These are phyloP conservation scores for Malassezia equina DNA, from an alignment of 1,284 basidiomycete species.

Conservation along the genomic window DNA sequence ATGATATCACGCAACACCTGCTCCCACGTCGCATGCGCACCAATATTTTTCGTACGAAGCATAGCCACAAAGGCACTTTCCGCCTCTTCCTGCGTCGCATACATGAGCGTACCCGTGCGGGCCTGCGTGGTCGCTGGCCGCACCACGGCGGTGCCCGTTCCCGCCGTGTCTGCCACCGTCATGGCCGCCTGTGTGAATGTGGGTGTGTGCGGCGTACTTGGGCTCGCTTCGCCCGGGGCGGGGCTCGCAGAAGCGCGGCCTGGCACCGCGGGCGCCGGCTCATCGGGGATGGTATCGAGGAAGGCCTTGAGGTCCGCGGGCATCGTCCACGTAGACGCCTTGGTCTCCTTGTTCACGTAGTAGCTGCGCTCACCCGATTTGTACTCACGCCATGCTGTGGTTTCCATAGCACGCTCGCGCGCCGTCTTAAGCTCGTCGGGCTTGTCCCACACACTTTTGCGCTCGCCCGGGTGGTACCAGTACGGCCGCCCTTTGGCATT, in stretches of 20 bases:
- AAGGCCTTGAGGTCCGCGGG: constrained; percentile 38
- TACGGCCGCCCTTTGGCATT: constrained; percentile 38
- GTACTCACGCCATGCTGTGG: constrained; percentile 46
- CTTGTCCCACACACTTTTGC: constrained; percentile 45
- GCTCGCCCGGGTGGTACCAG: constrained; percentile 42
- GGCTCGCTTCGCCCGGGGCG: neutral
- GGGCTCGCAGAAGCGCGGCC: neutral
- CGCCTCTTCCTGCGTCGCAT: constrained; percentile 62
- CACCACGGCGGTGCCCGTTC: neutral
- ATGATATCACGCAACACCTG: constrained; percentile 94
- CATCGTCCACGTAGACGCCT: constrained; percentile 41
- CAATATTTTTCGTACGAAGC: constrained; percentile 74
- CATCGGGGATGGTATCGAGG: constrained; percentile 28
- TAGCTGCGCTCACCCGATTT: constrained; percentile 41
- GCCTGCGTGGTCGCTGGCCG: neutral
- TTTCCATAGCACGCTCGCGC: constrained; percentile 38
- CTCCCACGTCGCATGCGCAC: constrained; percentile 93
- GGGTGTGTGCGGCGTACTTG: neutral
- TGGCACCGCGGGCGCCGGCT: constrained; percentile 3
- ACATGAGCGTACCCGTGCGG: neutral
- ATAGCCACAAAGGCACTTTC: constrained; percentile 87
- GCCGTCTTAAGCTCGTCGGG: constrained; percentile 42
- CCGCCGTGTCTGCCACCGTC: constrained; percentile 12
- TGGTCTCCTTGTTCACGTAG: constrained; percentile 45
- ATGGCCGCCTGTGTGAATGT: neutral